A percentile compares a stretch with the other conserved stretches of the same genome.
Evolutionary conservation across 2,329 filamentous ascomycete genomes (phyloP).

Genomic region (Sarocladium brachiariae): DNA sequence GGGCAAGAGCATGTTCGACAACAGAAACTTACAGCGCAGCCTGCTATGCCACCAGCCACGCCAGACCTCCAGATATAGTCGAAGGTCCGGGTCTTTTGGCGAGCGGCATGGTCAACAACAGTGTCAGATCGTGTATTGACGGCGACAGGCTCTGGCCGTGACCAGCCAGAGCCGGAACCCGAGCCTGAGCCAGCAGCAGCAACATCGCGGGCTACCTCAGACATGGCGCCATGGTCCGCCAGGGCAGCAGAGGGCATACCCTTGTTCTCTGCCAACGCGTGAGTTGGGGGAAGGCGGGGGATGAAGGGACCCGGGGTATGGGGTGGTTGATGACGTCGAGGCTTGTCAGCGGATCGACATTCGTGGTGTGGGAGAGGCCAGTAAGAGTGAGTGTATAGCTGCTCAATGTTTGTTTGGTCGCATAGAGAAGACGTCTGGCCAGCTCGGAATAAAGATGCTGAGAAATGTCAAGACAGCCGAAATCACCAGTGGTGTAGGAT

Average conservation of each 20-base stretch:
- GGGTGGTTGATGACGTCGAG: neutral
- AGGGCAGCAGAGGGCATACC: conserved; percentile 50
- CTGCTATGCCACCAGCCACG: conserved; percentile 81
- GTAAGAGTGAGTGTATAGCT: neutral
- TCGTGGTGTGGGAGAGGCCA: conserved; percentile 1
- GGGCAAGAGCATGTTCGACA: neutral
- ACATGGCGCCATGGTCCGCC: conserved; percentile 52
- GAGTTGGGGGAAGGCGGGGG: conserved; percentile 8
- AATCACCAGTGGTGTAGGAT: neutral
- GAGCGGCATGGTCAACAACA: conserved; percentile 20
- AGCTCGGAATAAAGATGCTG: neutral
- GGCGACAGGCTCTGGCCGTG: conserved; percentile 19
- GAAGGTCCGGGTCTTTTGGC: conserved; percentile 54
- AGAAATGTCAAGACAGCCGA: neutral
- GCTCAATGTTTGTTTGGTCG: neutral
- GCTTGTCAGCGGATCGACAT: conserved; percentile 1
- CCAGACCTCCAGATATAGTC: conserved; percentile 82
- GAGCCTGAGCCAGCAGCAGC: conserved; percentile 12
- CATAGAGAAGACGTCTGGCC: neutral
- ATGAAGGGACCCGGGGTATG: conserved; percentile 14
- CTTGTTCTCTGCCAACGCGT: conserved; percentile 1
- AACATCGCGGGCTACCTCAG: conserved; percentile 36
- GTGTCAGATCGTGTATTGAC: conserved; percentile 21
- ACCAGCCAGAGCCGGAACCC: neutral
- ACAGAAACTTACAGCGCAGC: conserved; percentile 68